Evolutionary conservation across 345 rosid genomes (phyloP).

Genomic region (Durio zibethinus): DNA sequence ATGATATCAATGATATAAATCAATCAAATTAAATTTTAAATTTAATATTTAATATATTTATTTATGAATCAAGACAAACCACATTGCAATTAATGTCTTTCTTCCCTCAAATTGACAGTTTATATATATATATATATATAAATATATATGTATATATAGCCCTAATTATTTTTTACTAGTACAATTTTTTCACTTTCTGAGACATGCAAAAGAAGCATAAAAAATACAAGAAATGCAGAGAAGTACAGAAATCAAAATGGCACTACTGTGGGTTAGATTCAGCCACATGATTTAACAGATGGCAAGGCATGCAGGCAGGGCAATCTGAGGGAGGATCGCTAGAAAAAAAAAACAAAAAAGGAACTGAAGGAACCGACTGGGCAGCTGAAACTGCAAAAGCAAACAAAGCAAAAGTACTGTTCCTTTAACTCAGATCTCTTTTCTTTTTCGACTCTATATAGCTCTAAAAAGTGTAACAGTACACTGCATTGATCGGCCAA

Average conservation of each 20-base stretch:
- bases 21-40: no score
- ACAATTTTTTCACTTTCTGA: not conserved
- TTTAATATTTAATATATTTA: no score
- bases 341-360: no score
- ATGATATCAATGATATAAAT: no score
- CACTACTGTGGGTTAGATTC: not conserved
- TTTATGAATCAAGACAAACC: no score
- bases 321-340: not conserved
- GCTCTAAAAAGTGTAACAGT: not conserved
- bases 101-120: no score
- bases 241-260: not conserved
- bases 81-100: no score
- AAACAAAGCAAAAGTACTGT: slow-evolving; percentile 13
- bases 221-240: not conserved
- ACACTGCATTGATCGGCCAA: not conserved
- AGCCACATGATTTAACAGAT: not conserved
- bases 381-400: slow-evolving; percentile 18
- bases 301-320: not conserved
- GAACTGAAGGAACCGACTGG: not conserved
- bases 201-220: not conserved
- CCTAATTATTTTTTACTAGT: not conserved
- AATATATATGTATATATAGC: no score
- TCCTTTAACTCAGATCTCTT: not conserved
- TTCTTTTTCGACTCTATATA: not conserved
- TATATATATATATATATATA: no score